Conservation (phyloP, 306 rosid genomes). For the Sicyos baderoa region DNA sequence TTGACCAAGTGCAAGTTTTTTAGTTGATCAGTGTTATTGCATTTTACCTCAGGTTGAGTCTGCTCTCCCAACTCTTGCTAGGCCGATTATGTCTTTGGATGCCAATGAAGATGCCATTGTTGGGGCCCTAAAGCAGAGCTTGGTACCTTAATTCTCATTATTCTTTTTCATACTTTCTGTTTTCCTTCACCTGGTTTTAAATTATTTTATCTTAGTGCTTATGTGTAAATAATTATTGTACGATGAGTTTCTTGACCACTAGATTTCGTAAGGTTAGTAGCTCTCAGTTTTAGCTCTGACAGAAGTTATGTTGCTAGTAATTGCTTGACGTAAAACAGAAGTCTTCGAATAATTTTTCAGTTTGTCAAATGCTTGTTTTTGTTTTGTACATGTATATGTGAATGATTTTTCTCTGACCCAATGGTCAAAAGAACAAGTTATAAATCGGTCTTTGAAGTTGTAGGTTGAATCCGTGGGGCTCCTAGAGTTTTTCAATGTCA, state of each 20-base stretch:
- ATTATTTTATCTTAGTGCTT: not conserved
- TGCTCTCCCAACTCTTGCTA: constrained; percentile 85
- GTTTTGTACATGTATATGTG: not conserved
- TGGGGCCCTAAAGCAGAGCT: constrained; percentile 89
- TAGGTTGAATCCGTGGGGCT: not conserved
- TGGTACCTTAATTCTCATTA: constrained; percentile 41
- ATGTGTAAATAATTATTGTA: not conserved
- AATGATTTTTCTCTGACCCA: not conserved
- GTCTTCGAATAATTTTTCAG: not conserved
- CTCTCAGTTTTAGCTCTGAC: not conserved
- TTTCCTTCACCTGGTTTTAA: not conserved
- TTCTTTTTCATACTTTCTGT: constrained; percentile 7
- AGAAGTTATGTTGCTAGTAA: not conserved
- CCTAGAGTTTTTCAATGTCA: not conserved
- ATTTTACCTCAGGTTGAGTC: constrained; percentile 70
- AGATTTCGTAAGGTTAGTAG: not conserved
- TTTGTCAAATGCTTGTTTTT: constrained; percentile 5
- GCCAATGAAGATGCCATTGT: constrained; percentile 94
- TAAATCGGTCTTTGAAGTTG: not conserved
- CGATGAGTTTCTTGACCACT: not conserved
- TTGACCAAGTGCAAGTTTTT: constrained; percentile 18
- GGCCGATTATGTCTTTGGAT: constrained; percentile 98
- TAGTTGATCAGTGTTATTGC: not conserved
- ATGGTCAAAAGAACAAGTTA: not conserved
- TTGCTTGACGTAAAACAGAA: not conserved